These are phyloP conservation scores for Hirsutella rhossiliensis DNA, from an alignment of 2,329 filamentous ascomycete genomes.

Conservation along the genomic window DNA sequence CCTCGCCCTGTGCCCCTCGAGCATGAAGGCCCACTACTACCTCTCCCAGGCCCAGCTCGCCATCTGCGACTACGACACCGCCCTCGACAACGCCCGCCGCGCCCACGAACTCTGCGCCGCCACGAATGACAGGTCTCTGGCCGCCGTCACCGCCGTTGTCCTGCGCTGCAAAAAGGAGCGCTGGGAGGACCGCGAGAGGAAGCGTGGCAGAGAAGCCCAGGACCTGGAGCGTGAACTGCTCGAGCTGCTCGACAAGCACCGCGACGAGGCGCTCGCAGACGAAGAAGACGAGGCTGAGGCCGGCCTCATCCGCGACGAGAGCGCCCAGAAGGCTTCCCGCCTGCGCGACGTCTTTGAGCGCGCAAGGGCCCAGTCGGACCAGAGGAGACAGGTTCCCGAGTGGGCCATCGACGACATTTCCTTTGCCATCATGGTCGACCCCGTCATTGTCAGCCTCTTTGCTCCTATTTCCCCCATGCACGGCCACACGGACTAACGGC, in stretches of 20 bases:
- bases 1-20: conserved; percentile 50
- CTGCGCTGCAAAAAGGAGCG: conserved; percentile 72
- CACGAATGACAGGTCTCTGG: conserved; percentile 53
- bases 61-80: conserved; percentile 52
- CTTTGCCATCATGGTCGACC: conserved; percentile 64
- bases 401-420: conserved; percentile 68
- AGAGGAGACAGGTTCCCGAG: conserved; percentile 53
- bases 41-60: conserved; percentile 74
- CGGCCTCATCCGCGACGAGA: conserved; percentile 35
- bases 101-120: conserved; percentile 62
- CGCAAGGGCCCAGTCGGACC: conserved; percentile 30
- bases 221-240: conserved; percentile 51
- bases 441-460: conserved; percentile 38
- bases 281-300: conserved; percentile 14
- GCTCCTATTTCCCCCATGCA: neutral
- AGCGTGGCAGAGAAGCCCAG: conserved; percentile 40
- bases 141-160: conserved; percentile 61
- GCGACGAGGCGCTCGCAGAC: conserved; percentile 26
- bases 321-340: conserved; percentile 29
- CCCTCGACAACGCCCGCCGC: conserved; percentile 53
- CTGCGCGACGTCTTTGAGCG: conserved; percentile 39
- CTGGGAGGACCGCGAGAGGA: conserved; percentile 65
- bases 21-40: conserved; percentile 76
- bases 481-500: neutral
- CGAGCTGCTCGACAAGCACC: conserved; percentile 33